A percentile compares a stretch with the other conserved stretches of the same genome.
Evolutionary conservation across 305 asterid species (phyloP).

Genomic region (Fraxinus sp.): DNA sequence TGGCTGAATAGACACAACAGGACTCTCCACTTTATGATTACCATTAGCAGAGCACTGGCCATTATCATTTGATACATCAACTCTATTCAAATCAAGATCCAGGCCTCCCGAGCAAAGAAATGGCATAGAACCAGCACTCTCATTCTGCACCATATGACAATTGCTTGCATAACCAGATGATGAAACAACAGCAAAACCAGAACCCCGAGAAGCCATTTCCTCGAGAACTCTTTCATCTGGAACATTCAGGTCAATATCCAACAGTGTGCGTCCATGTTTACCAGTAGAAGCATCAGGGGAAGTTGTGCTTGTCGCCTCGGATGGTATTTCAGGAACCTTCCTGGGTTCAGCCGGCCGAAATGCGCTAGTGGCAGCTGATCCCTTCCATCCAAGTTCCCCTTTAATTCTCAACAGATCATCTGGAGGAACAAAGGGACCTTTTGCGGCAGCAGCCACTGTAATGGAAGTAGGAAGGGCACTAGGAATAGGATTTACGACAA

Average conservation of each 20-base stretch:
- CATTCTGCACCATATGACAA: conserved; percentile 28
- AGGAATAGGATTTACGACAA: conserved; percentile 41
- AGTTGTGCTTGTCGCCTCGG: conserved; percentile 25
- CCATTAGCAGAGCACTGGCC: conserved; percentile 52
- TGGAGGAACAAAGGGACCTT: conserved; percentile 80
- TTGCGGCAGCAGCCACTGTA: conserved; percentile 82
- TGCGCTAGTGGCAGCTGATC: conserved; percentile 96
- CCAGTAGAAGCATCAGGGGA: conserved; percentile 45
- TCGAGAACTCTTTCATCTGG: conserved; percentile 71
- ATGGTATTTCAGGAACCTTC: conserved; percentile 44
- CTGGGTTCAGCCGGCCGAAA: conserved; percentile 98
- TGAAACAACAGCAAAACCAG: conserved; percentile 31
- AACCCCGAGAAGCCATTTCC: conserved; percentile 55
- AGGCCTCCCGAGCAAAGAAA: conserved; percentile 57
- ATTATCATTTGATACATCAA: conserved; percentile 63
- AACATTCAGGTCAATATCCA: conserved; percentile 81
- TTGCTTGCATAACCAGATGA: conserved; percentile 22
- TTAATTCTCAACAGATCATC: conserved; percentile 72
- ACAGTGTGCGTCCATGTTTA: conserved; percentile 43
- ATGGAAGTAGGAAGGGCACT: conserved; percentile 57
- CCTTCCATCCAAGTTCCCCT: conserved; percentile 90
- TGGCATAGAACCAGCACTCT: conserved; percentile 34
- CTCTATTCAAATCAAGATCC: conserved; percentile 83
- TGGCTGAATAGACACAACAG: conserved; percentile 35
- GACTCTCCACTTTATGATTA: conserved; percentile 34